Evolutionary conservation across 306 rosid genomes (phyloP), one percentile per base, ranked within the genome.

Genomic region (Cajanus cajan): DNA sequence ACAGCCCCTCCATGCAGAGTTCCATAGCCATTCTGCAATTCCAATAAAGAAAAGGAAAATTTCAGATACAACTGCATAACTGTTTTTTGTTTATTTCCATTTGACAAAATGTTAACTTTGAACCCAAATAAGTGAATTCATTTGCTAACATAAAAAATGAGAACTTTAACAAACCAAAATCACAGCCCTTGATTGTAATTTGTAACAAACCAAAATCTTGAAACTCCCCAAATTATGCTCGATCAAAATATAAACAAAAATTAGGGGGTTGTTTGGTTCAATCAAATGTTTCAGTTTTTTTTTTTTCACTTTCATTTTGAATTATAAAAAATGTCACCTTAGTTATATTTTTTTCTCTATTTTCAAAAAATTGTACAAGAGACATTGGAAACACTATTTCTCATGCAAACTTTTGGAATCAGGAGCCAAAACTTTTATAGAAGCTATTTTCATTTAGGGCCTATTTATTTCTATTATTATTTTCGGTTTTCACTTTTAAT

Each of bases 1-100:
- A 87, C 78, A 31, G 80, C 63, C 12, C 88, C 90, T 55, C 90
- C 90, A 65, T 87, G 90, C 31, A 87, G 82, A 37, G 75, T 77
- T 13, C 65, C 75, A 19, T 63, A 87, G 22, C 47, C 71, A 78
- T 87, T 87, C 88, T 87, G 87, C 70, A 78, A 39, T 55, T 68
- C 78, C 84, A 77, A 69, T 11, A 19, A 52, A 78, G 41, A 83
- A 41, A 52, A 58, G 47, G 73, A 74, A 52, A 79, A 22, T 2
- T 2, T 6, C 34, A 24, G 3, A 34, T 28, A 59, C 16, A 59
- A 66, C 37, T 45, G 19, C 22, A 14, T 31, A 2, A n/a, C 41
- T 9, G 7, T 1, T 22, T 37, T 18, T 28, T 4, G 31, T 45
- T 22, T 16, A 25, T 44, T 25, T 28, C 14, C 33, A 14, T 47